Percentiles rank a stretch among this genome's conserved stretches.
phyloP scores from a whole-genome alignment of 2,329 filamentous ascomycete genomes.

The Mycogone perniciosa region DNA sequence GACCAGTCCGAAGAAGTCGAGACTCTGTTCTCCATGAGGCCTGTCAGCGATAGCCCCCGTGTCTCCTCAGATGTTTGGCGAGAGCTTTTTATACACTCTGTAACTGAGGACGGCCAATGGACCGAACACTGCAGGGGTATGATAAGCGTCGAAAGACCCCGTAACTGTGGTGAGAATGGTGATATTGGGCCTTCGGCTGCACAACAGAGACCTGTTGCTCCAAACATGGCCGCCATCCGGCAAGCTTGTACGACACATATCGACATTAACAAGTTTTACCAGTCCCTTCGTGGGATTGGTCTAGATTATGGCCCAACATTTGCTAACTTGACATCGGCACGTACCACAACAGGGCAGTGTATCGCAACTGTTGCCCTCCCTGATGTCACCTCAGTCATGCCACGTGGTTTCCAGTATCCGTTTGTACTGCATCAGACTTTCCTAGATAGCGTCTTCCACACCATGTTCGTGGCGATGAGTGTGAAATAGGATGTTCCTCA shows the following conservation, averaged over 20 bases:
- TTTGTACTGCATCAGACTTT: not conserved
- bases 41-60: constrained; percentile 9
- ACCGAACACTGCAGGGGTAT: not conserved
- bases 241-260: too few species aligned
- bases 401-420: not conserved
- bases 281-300: not conserved
- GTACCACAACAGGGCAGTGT: not conserved
- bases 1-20: constrained; percentile 11
- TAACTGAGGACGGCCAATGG: not conserved
- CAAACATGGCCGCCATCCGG: too few species aligned
- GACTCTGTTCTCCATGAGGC: not conserved
- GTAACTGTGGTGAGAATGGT: too few species aligned
- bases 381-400: not conserved
- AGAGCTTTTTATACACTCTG: not conserved
- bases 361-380: not conserved
- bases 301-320: not conserved
- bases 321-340: not conserved
- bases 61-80: constrained; percentile 11
- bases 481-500: too few species aligned
- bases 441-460: not conserved
- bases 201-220: too few species aligned
- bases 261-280: too few species aligned
- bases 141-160: not conserved
- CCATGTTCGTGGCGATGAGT: not conserved
- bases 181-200: too few species aligned